These are phyloP conservation scores for Aspergillus wentii DNA, from an alignment of 495 filamentous ascomycete species.

Conservation along the genomic window DNA sequence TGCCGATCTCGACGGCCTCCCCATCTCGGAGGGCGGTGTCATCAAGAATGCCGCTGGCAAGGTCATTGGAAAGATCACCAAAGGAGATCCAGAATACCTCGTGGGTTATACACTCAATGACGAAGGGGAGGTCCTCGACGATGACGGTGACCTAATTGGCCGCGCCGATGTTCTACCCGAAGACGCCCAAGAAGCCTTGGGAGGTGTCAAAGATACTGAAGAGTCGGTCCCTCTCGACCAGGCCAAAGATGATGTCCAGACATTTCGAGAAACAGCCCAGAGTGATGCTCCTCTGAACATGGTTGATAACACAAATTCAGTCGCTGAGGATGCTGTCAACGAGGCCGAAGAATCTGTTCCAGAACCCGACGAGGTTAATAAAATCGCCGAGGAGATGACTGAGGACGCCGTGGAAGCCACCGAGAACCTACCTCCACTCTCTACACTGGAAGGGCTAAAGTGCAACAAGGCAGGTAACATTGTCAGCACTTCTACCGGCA, in stretches of 20 bases:
- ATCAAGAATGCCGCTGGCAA: constrained; percentile 52
- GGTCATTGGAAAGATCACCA: constrained; percentile 51
- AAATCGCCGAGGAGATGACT: constrained; percentile 21
- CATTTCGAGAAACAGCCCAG: too few species aligned
- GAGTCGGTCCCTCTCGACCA: too few species aligned
- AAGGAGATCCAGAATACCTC: constrained; percentile 58
- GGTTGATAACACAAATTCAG: too few species aligned
- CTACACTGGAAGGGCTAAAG: constrained; percentile 54
- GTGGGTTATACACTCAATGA: constrained; percentile 56
- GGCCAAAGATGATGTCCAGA: too few species aligned
- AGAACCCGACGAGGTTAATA: constrained; percentile 16
- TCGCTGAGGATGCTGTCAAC: constrained; percentile 21
- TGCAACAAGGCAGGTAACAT: constrained; percentile 62
- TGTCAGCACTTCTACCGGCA: constrained; percentile 44
- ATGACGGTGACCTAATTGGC: constrained; percentile 60
- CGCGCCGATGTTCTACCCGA: constrained; percentile 48
- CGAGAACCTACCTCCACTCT: constrained; percentile 46
- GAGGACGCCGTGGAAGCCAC: constrained; percentile 22
- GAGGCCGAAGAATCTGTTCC: constrained; percentile 18
- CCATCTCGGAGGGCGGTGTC: constrained; percentile 52
- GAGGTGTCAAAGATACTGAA: background rate
- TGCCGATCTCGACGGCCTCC: constrained; percentile 50
- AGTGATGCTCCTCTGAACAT: too few species aligned
- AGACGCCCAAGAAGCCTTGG: constrained; percentile 11
- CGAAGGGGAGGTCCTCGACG: constrained; percentile 59